phyloP scores from a whole-genome alignment of 257 asterid genomes.

The Prunella vulgaris region DNA sequence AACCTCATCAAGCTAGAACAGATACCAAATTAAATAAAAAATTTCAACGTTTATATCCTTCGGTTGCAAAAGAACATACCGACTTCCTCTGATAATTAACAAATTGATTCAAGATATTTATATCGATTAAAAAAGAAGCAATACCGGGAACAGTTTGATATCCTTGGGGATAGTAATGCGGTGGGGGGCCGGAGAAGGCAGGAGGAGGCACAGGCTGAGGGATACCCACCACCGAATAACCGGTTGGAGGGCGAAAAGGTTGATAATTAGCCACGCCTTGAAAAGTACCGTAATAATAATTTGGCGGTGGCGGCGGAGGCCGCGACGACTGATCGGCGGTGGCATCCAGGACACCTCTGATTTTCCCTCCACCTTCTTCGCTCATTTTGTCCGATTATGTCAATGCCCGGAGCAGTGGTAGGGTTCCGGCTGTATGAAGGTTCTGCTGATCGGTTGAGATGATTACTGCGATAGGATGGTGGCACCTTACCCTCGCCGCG shows the following conservation, averaged over 20 bases:
- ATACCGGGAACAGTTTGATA: conserved; percentile 70
- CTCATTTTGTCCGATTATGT: conserved; percentile 24
- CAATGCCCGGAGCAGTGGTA: conserved; percentile 15
- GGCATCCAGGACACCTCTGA: conserved; percentile 27
- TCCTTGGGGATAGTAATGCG: conserved; percentile 61
- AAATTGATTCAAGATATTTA: not conserved
- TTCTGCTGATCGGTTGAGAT: conserved; percentile 4
- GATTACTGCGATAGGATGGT: conserved; percentile 9
- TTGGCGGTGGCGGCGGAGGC: conserved; percentile 40
- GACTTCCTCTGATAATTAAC: not conserved
- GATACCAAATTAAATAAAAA: not conserved
- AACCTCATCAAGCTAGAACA: not conserved
- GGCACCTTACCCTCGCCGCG: conserved; percentile 22
- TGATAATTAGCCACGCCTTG: conserved; percentile 87
- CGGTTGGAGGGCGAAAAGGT: conserved; percentile 43
- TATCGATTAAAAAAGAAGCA: not conserved
- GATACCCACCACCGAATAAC: conserved; percentile 62
- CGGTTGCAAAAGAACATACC: not conserved
- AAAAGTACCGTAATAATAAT: conserved; percentile 73
- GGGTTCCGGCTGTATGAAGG: conserved; percentile 13
- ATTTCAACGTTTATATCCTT: not conserved
- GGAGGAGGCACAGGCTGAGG: conserved; percentile 81
- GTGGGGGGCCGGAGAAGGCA: conserved; percentile 31
- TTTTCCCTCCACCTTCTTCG: conserved; percentile 50
- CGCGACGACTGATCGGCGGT: conserved; percentile 35